phyloP scores from a whole-genome alignment of 2,329 filamentous ascomycete genomes.

The Talaromyces atroroseus region DNA sequence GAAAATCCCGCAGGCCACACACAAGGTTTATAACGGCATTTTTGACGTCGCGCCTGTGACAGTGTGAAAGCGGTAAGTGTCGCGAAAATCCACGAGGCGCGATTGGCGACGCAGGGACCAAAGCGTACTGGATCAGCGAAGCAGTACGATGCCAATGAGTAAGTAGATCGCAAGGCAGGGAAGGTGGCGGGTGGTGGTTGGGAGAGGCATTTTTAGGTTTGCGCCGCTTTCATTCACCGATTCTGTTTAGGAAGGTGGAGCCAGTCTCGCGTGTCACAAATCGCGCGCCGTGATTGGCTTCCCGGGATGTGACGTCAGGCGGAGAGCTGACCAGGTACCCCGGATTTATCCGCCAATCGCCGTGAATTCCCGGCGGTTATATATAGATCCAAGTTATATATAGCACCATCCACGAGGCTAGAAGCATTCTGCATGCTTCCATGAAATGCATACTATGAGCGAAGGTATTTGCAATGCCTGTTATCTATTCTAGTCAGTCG shows the following conservation, averaged over 20 bases:
- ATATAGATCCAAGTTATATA: too few relatives aligned
- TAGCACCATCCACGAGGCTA: too few relatives aligned
- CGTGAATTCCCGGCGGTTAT: not conserved
- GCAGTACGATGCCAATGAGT: too few relatives aligned
- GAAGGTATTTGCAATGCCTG: too few relatives aligned
- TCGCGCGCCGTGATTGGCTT: slow-evolving; percentile 1
- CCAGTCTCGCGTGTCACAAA: not conserved
- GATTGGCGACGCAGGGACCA: not conserved
- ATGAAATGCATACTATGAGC: too few relatives aligned
- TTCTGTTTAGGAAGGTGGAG: slow-evolving; percentile 6
- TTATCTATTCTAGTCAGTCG: too few relatives aligned
- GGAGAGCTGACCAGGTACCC: slow-evolving; percentile 8
- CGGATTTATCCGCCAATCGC: slow-evolving; percentile 3
- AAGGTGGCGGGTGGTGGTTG: not conserved
- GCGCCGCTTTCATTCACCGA: slow-evolving; percentile 14
- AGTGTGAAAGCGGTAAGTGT: not conserved
- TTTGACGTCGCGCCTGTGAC: not conserved
- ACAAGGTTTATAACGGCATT: not conserved
- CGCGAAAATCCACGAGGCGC: not conserved
- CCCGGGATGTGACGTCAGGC: slow-evolving; percentile 2
- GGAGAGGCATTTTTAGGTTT: slow-evolving; percentile 6
- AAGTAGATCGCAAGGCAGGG: not conserved
- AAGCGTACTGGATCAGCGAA: not conserved
- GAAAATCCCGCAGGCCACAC: not conserved
- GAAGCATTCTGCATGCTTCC: too few relatives aligned